phyloP scores from a whole-genome alignment of 305 asterid genomes.

The Caryopteris hybrid region DNA sequence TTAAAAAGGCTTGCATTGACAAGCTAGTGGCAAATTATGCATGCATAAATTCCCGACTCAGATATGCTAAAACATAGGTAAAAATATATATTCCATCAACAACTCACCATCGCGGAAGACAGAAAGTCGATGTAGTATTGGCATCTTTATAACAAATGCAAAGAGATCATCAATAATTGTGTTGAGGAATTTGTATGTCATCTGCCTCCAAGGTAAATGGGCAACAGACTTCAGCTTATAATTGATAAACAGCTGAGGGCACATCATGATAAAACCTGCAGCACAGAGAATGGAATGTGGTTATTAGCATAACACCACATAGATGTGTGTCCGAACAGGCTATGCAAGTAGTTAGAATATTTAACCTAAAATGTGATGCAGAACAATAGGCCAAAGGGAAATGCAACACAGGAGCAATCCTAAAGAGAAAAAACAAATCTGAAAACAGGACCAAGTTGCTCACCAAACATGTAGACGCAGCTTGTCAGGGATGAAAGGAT shows the following conservation, averaged over 20 bases:
- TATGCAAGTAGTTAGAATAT: background rate
- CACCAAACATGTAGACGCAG: constrained; percentile 98
- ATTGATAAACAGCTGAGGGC: constrained; percentile 95
- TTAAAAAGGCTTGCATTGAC: no score
- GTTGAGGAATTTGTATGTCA: constrained; percentile 95
- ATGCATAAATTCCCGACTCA: background rate
- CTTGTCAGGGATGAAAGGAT: constrained; percentile 94
- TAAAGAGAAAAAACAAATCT: background rate
- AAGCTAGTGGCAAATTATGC: no score
- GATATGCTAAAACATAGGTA: background rate
- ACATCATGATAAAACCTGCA: constrained; percentile 98
- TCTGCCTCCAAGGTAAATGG: constrained; percentile 98
- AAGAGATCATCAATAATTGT: constrained; percentile 96
- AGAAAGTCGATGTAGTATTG: constrained; percentile 85
- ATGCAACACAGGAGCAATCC: no score
- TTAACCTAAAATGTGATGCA: background rate
- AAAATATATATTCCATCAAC: background rate
- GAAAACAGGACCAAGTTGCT: constrained; percentile 26
- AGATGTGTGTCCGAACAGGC: background rate
- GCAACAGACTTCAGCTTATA: constrained; percentile 95
- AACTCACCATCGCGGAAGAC: constrained; percentile 99
- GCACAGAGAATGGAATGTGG: constrained; percentile 14
- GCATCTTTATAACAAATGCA: constrained; percentile 98
- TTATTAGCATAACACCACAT: background rate
- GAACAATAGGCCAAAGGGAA: no score